Percentiles rank a stretch among this genome's conserved stretches.
Evolutionary conservation across 2,329 filamentous ascomycete species (phyloP).

Genomic region (Paraconiothyrium sp.): DNA sequence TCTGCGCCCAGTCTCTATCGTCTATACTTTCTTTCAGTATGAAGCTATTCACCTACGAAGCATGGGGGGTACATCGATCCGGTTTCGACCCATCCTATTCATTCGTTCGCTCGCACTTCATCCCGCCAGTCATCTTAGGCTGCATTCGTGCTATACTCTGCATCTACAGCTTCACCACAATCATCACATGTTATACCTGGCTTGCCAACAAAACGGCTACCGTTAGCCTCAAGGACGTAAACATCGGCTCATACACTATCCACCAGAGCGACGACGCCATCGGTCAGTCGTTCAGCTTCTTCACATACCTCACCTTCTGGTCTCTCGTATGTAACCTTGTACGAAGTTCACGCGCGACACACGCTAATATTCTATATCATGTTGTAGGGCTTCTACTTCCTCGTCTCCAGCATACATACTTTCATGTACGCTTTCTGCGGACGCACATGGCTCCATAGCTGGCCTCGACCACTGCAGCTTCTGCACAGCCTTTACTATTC

Average conservation of each 20-base stretch:
- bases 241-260: not conserved
- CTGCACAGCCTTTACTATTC: not conserved
- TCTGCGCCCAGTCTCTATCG: not conserved
- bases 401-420: not conserved
- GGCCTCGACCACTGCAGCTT: not conserved
- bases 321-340: not conserved
- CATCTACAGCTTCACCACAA: conserved; percentile 5
- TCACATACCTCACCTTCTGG: conserved; percentile 6
- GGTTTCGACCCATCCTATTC: not conserved
- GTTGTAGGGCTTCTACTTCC: not conserved
- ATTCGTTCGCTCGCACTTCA: not conserved
- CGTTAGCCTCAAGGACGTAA: not conserved
- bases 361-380: not conserved
- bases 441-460: not conserved
- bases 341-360: not conserved
- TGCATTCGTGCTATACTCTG: not conserved
- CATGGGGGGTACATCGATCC: not conserved
- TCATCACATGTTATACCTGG: not conserved
- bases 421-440: not conserved
- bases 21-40: not conserved
- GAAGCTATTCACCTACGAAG: conserved; percentile 2
- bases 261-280: not conserved
- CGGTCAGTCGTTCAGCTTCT: conserved; percentile 8
- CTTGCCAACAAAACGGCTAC: not conserved
- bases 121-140: conserved; percentile 1